Evolutionary conservation across 108 stramenopile genomes (phyloP).

Genomic region (Pseudonitzschia multiseries): DNA sequence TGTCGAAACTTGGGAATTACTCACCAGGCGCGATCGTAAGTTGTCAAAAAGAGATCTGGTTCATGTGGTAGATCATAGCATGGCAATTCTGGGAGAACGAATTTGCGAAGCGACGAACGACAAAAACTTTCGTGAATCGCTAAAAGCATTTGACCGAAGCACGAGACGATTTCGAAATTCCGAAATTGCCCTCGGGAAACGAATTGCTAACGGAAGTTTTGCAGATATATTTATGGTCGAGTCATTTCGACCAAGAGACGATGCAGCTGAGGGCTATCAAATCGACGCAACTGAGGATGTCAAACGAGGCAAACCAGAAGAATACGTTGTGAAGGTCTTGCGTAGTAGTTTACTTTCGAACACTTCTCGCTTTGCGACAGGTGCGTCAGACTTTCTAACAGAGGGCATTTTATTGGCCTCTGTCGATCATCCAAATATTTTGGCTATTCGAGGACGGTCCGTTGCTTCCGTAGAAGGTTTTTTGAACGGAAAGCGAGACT

Average conservation of each 20-base stretch:
- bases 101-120: slow-evolving; percentile 20
- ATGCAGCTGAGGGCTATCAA: neutral
- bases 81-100: slow-evolving; percentile 21
- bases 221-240: slow-evolving; percentile 32
- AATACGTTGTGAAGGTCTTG: slow-evolving; percentile 37
- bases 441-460: slow-evolving; percentile 33
- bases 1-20: slow-evolving; percentile 24
- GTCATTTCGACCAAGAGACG: slow-evolving; percentile 2
- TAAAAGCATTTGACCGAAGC: slow-evolving; percentile 19
- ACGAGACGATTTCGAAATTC: slow-evolving; percentile 30
- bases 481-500: slow-evolving; percentile 36
- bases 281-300: slow-evolving; percentile 14
- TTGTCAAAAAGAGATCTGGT: slow-evolving; percentile 11
- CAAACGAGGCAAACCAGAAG: slow-evolving; percentile 18
- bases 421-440: slow-evolving; percentile 40
- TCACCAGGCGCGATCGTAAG: slow-evolving; percentile 26
- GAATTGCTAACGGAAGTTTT: slow-evolving; percentile 37
- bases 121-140: neutral
- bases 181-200: slow-evolving; percentile 30
- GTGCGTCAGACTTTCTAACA: slow-evolving; percentile 31
- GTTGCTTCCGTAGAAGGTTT: slow-evolving; percentile 32
- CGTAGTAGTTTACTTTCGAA: slow-evolving; percentile 20
- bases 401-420: slow-evolving; percentile 36
- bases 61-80: slow-evolving; percentile 26
- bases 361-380: slow-evolving; percentile 31